Evolutionary conservation across 495 filamentous ascomycete genomes (phyloP), one percentile per base, ranked within the genome.

Genomic region (Annulohypoxylon maeteangense): DNA sequence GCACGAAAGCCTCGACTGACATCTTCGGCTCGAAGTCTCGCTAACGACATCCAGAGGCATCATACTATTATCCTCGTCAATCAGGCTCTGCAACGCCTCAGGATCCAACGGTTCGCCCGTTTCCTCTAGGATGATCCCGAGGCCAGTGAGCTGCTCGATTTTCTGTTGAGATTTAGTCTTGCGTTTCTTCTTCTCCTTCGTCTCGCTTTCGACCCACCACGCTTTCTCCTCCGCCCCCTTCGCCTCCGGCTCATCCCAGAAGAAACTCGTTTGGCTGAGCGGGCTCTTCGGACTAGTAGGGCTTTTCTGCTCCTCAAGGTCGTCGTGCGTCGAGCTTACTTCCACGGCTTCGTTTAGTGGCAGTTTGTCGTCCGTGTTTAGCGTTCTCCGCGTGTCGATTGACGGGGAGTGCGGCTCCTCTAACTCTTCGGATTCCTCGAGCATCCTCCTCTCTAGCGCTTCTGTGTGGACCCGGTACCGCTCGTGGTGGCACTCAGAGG

Each of bases 401-500:
- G 42, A 25, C 11, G 67, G 55, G 14, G 61, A 59, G 27, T 58
- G n/a, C 0, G 59, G 54, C 20, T 61, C 65, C 34, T 54, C 66
- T 6, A 32, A 31, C 36, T 42, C 3, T 16, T 23, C 2, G 31
- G 54, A n/a, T 12, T 27, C 4, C 40, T 71, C 53, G 3, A 51
- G 55, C 4, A 65, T 31, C 22, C 56, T 25, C 42, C 38, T 66
- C 65, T 65, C 38, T 34, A 62, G 31, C 25, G 32, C 54, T 65
- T 75, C 71, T 5, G 57, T 50, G 16, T 64, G 60, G 4, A 75
- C 44, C 57, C 65, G 71, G 22, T 73, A 54, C n/a, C 72, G 61
- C 7, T 70, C 68, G 18, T 81, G 75, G 10, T 74, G 64, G 50
- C 83, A 86, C 65, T 86, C 79, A 7, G 71, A 75, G 1, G 83